phyloP scores from a whole-genome alignment of 148 eudicot species.

The Rhododendron williamsianum region DNA sequence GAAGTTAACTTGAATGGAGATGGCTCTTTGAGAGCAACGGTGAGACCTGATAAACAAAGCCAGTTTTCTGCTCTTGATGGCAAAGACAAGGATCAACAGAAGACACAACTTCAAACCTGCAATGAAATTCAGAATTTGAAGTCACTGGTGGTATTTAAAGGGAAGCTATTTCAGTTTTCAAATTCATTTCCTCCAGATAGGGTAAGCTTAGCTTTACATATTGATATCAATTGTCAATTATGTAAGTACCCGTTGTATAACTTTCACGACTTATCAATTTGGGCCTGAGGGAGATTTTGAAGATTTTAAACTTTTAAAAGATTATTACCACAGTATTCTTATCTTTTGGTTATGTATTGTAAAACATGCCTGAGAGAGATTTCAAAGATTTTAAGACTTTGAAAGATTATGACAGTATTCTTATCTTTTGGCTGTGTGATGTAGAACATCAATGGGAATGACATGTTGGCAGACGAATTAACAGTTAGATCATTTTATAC shows the following conservation, averaged over 20 bases:
- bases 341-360: not conserved
- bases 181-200: constrained; percentile 60
- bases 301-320: not conserved
- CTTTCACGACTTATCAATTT: not conserved
- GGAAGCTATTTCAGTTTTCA: constrained; percentile 59
- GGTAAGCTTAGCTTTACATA: constrained; percentile 35
- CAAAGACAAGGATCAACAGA: constrained; percentile 32
- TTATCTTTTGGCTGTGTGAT: not conserved
- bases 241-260: not conserved
- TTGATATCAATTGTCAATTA: not conserved
- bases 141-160: constrained; percentile 47
- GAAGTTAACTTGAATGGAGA: constrained; percentile 19
- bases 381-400: not conserved
- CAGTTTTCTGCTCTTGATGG: constrained; percentile 23
- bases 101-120: constrained; percentile 28
- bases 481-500: not conserved
- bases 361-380: not conserved
- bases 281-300: not conserved
- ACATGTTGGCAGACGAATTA: not conserved
- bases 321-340: not conserved
- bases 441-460: not conserved
- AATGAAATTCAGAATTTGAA: constrained; percentile 23
- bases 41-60: constrained; percentile 22
- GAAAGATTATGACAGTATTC: not conserved
- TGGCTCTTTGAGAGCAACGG: constrained; percentile 18